Base-by-base conservation (phyloP, 345 rosid genomes). In the Syzygium jambos region DNA sequence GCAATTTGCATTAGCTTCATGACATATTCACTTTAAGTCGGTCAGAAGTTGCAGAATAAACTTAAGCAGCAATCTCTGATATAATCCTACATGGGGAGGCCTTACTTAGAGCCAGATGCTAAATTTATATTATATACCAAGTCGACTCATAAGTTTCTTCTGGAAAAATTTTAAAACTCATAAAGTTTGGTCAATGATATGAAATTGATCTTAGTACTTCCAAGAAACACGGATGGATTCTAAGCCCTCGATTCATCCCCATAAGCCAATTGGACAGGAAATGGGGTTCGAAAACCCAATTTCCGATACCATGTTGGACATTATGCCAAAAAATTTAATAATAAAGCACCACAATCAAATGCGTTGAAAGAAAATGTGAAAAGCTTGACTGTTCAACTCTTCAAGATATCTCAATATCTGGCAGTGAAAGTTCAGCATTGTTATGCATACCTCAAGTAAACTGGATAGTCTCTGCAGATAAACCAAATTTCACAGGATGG, bases 401-500 rank as follows among this genome's bases (percentile, higher is more conserved):
- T 38, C 49, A 73, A 5, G 4, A 38, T 34, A 73, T 22, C 82
- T 10, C 38, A 9, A 73, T 73, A 49, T 73, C 14, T 38, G 82
- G 82, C 82, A 19, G 49, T 38, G 49, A 73, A 73, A 38, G 82
- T 38, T 73, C 49, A 85, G 23, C 30, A 78, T 5, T 43, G 46
- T n/a, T 63, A 34, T 43, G 46, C 84, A 27, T 89, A 96, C 98
- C 94, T 90, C 56, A 68, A 87, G 87, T 68, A 85, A 86, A 96
- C 88, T 53, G 65, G 91, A 77, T 91, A 89, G 15, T 92, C 94
- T 41, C 90, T 88, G 87, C 97, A 96, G 85, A 91, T 88, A 90
- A 94, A 96, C 95, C 92, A 92, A 86, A 94, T 88, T 54, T 93
- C 91, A 85, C 98, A 95, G 78, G 92, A 92, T 84, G 52, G 88